Conservation (phyloP, 2,329 filamentous ascomycete genomes). For the Penicillium corylophilum region DNA sequence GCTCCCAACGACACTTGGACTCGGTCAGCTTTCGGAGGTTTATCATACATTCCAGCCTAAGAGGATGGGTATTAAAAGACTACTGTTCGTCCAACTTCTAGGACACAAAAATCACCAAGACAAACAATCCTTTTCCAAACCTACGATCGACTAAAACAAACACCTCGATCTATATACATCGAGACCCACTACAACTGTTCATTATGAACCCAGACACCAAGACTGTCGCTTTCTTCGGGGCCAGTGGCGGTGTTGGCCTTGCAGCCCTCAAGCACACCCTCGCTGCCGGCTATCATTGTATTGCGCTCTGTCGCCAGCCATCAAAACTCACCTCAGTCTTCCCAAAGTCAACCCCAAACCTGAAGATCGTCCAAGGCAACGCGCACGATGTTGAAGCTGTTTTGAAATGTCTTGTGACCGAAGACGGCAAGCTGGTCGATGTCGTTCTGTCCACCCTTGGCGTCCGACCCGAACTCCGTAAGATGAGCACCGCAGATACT, state of each 20-base stretch:
- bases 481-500: slow-evolving; percentile 35
- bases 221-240: slow-evolving; percentile 52
- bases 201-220: slow-evolving; percentile 14
- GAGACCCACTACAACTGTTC: background rate
- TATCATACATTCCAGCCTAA: background rate
- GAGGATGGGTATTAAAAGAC: background rate
- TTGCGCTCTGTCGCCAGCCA: slow-evolving; percentile 51
- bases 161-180: background rate
- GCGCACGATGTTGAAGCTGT: slow-evolving; percentile 45
- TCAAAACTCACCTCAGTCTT: slow-evolving; percentile 50
- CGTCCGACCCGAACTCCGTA: slow-evolving; percentile 27
- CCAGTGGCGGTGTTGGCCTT: slow-evolving; percentile 51
- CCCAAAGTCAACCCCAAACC: slow-evolving; percentile 34
- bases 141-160: background rate
- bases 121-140: background rate
- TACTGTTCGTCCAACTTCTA: background rate
- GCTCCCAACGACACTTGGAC: background rate
- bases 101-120: background rate
- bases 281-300: slow-evolving; percentile 45
- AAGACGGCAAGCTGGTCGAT: slow-evolving; percentile 34
- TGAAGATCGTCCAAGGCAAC: slow-evolving; percentile 52
- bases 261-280: slow-evolving; percentile 47
- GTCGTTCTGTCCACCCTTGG: slow-evolving; percentile 52
- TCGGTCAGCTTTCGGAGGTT: slow-evolving; percentile 1
- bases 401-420: slow-evolving; percentile 33